Evolutionary conservation across 148 eudicot species (phyloP).

Genomic region (Cornus controversa): DNA sequence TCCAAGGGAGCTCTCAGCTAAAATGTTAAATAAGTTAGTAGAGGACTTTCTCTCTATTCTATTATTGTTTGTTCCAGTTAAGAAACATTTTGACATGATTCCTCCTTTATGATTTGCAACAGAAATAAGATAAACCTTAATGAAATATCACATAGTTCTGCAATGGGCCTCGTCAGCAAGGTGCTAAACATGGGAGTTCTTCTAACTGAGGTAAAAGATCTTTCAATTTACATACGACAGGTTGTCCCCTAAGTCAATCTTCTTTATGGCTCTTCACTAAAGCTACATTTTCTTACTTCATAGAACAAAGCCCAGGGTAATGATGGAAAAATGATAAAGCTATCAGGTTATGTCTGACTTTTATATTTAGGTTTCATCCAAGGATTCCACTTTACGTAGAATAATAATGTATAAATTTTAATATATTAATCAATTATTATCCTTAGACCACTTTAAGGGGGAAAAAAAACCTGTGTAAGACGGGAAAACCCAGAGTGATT

Average conservation of each 20-base stretch:
- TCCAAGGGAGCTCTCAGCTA: slow-evolving; percentile 89
- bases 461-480: not conserved
- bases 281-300: not conserved
- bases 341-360: not conserved
- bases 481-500: not conserved
- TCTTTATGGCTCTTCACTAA: not conserved
- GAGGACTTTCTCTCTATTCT: slow-evolving; percentile 12
- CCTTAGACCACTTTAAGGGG: not conserved
- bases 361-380: not conserved
- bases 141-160: slow-evolving; percentile 96
- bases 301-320: not conserved
- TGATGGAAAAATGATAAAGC: not conserved
- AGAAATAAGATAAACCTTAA: slow-evolving; percentile 91
- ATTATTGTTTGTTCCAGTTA: not conserved
- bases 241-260: not conserved
- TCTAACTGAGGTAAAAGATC: slow-evolving; percentile 68
- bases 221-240: not conserved
- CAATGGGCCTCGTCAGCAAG: slow-evolving; percentile 79
- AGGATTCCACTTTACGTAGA: not conserved
- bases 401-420: not conserved
- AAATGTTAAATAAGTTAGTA: slow-evolving; percentile 86
- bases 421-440: not conserved
- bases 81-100: slow-evolving; percentile 2
- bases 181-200: slow-evolving; percentile 76
- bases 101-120: slow-evolving; percentile 18